Evolutionary conservation across 1,284 basidiomycete species (phyloP), one percentile per base, ranked within the genome.

Genomic region (Golubevia sp.): DNA sequence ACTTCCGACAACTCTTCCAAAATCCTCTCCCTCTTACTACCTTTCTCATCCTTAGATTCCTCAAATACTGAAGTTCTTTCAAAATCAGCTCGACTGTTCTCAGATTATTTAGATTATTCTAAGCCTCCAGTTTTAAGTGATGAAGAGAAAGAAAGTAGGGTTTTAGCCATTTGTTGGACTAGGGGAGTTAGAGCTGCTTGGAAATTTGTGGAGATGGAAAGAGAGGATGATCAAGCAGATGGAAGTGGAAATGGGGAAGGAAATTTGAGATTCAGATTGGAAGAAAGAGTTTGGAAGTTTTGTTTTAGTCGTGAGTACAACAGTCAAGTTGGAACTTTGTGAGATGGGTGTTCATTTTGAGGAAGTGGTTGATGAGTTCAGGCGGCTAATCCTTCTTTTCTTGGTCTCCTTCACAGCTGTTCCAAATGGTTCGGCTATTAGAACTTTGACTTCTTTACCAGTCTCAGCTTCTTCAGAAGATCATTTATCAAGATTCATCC

Each of bases 361-460:
- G n/a, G n/a, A n/a, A n/a, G n/a, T n/a, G n/a, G n/a, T n/a, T n/a
- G n/a, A n/a, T n/a, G n/a, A n/a, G n/a, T n/a, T n/a, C n/a, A n/a
- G n/a, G n/a, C n/a, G n/a, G n/a, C n/a, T n/a, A n/a, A n/a, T n/a
- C n/a, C n/a, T n/a, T n/a, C n/a, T n/a, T n/a, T n/a, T n/a, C n/a
- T n/a, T n/a, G n/a, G n/a, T n/a, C 5, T 11, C 11, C 30, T 34
- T 34, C 5, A 34, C 76, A 55, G 69, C 74, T 5, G 72, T 73
- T 3, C 73, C 73, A 7, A 60, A 62, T 7, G 26, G 68, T 3
- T 64, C 64, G 4, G 69, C 74, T 52, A 74, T 77, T 27, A 59
- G 64, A 38, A 67, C 70, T 57, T 50, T 77, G 51, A 66, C 74
- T 25, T 63, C 56, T 1, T 67, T 70, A 51, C 70, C 68, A 24